A percentile compares a stretch with the other conserved stretches of the same genome.
Evolutionary conservation across 305 asterid genomes (phyloP).

Genomic region (Fraxinus angustifolia): DNA sequence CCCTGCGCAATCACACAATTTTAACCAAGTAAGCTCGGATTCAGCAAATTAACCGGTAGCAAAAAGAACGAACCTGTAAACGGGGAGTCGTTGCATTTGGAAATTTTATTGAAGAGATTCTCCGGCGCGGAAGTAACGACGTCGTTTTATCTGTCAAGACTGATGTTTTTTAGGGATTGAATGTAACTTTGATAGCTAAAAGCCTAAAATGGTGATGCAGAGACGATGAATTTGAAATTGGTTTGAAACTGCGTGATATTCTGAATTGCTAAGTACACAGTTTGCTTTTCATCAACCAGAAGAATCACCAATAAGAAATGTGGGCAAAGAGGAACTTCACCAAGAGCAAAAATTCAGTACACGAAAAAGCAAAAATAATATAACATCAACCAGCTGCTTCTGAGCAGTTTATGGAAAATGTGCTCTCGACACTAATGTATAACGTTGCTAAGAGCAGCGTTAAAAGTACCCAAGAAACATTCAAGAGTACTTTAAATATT

Average conservation of each 20-base stretch:
- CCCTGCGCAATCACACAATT: conserved; percentile 26
- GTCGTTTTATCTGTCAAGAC: conserved; percentile 11
- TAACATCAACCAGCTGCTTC: background rate
- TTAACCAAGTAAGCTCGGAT: background rate
- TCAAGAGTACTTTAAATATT: background rate
- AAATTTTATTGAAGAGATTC: conserved; percentile 15
- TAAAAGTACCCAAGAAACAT: background rate
- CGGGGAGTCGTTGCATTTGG: conserved; percentile 19
- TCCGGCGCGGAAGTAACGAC: conserved; percentile 17
- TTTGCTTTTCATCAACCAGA: background rate
- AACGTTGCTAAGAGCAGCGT: background rate
- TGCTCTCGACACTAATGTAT: background rate
- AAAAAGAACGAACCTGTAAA: conserved; percentile 29
- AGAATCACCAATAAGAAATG: background rate
- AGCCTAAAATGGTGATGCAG: conserved; percentile 18
- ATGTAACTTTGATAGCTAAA: conserved; percentile 1
- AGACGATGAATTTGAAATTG: conserved; percentile 14
- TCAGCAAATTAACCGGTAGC: background rate
- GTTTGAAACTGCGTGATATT: background rate
- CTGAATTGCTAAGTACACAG: background rate
- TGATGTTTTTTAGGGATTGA: conserved; percentile 23
- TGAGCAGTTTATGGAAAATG: background rate
- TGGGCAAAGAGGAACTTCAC: background rate
- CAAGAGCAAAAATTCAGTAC: background rate
- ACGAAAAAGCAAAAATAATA: background rate